Conservation (phyloP, 192 early-diverging fungal species). For the Bifiguratus adelaidae region DNA sequence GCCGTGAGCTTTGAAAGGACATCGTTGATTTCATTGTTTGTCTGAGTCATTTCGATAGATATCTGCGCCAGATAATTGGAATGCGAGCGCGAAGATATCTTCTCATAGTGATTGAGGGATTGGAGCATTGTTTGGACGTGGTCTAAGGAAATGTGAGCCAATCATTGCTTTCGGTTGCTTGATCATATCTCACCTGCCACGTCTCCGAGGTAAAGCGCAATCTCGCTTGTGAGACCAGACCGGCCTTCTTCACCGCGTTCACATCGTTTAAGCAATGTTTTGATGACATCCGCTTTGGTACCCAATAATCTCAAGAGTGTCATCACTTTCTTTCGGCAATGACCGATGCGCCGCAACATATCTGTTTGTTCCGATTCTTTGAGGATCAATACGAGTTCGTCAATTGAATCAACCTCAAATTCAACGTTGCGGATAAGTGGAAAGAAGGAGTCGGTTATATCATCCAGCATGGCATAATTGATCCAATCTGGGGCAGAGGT, state of each 20-base stretch:
- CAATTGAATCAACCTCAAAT: constrained; percentile 90
- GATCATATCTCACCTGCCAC: constrained; percentile 34
- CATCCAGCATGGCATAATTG: constrained; percentile 91
- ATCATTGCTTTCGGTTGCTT: neutral
- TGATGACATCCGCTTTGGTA: constrained; percentile 67
- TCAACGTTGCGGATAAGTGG: constrained; percentile 82
- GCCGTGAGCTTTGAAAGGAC: constrained; percentile 35
- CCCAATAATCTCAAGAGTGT: constrained; percentile 53
- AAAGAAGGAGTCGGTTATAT: constrained; percentile 87
- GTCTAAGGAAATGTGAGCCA: constrained; percentile 30
- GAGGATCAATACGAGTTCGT: constrained; percentile 89
- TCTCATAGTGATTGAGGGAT: constrained; percentile 64
- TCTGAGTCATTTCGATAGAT: constrained; percentile 59
- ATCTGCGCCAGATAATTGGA: constrained; percentile 69
- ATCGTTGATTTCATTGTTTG: constrained; percentile 42
- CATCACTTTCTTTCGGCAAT: constrained; percentile 62
- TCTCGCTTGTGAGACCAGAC: constrained; percentile 33
- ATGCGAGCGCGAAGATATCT: constrained; percentile 56
- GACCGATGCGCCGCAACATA: constrained; percentile 68
- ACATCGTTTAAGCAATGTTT: constrained; percentile 61
- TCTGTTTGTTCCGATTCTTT: constrained; percentile 80
- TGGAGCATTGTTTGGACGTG: constrained; percentile 75
- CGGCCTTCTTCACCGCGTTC: constrained; percentile 24
- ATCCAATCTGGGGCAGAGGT: constrained; percentile 71
- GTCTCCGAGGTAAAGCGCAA: constrained; percentile 66